These are phyloP conservation scores for Oxytropis ochrocephala DNA, from an alignment of 306 rosid genomes.

Conservation along the genomic window DNA sequence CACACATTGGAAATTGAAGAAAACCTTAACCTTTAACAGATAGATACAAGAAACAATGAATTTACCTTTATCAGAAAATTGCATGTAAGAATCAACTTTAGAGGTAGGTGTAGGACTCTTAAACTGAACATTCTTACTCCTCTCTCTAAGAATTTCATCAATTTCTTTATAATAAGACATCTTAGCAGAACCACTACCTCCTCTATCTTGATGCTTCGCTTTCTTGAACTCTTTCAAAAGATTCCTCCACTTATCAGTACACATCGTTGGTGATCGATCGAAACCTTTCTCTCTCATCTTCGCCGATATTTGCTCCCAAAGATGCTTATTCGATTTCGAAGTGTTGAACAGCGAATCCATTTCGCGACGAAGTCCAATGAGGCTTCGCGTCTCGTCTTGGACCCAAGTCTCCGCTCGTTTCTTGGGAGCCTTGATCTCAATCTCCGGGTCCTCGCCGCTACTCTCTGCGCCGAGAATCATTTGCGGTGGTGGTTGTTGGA, in stretches of 20 bases:
- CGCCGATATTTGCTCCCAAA: conserved; percentile 89
- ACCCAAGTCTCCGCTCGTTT: conserved; percentile 98
- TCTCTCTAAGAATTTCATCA: conserved; percentile 76
- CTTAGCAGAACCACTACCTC: conserved; percentile 77
- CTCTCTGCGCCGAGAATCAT: conserved; percentile 64
- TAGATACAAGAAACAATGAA: not conserved
- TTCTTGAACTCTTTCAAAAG: conserved; percentile 91
- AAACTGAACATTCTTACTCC: conserved; percentile 50
- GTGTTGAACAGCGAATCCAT: conserved; percentile 78
- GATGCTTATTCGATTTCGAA: conserved; percentile 83
- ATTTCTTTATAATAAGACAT: conserved; percentile 89
- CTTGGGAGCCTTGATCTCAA: conserved; percentile 83
- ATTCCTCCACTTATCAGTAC: conserved; percentile 98
- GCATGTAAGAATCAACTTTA: conserved; percentile 79
- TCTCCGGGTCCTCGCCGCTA: conserved; percentile 72
- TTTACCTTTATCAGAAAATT: conserved; percentile 61
- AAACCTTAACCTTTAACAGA: not conserved
- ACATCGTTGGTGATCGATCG: conserved; percentile 91
- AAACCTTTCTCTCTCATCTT: conserved; percentile 90
- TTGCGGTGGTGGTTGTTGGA: conserved; percentile 40
- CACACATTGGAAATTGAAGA: not conserved
- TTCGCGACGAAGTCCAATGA: conserved; percentile 65
- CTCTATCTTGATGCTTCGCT: conserved; percentile 69
- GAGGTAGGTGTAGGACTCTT: conserved; percentile 52
- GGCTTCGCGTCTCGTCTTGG: conserved; percentile 82